These are phyloP conservation scores for Nigrograna mackinnonii DNA, from an alignment of 2,329 filamentous ascomycete species.

Conservation along the genomic window DNA sequence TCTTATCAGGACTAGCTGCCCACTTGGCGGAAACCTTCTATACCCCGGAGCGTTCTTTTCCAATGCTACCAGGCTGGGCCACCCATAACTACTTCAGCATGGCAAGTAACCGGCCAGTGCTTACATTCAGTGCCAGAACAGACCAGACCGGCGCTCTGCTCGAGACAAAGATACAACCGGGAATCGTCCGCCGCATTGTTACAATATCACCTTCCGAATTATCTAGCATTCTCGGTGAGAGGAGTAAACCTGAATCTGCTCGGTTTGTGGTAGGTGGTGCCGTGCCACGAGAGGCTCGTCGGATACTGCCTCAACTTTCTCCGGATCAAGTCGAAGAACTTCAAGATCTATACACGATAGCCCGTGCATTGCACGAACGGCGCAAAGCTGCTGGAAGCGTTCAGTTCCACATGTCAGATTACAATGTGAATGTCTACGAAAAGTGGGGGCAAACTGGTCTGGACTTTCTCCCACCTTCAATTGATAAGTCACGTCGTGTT, in stretches of 20 bases:
- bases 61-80: conserved; percentile 58
- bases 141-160: conserved; percentile 55
- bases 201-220: conserved; percentile 53
- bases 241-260: conserved; percentile 19
- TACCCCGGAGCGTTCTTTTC: conserved; percentile 59
- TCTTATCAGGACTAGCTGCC: conserved; percentile 64
- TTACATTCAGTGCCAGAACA: conserved; percentile 65
- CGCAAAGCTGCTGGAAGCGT: conserved; percentile 44
- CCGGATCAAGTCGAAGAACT: conserved; percentile 35
- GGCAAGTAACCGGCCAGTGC: conserved; percentile 54
- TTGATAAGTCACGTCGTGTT: conserved; percentile 39
- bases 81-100: conserved; percentile 60
- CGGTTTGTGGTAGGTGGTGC: conserved; percentile 30
- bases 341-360: conserved; percentile 37
- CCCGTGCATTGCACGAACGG: conserved; percentile 29
- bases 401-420: conserved; percentile 28
- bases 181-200: conserved; percentile 58
- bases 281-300: conserved; percentile 5
- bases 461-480: conserved; percentile 45
- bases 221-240: conserved; percentile 36
- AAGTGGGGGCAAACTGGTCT: conserved; percentile 31
- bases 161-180: conserved; percentile 58
- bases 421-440: conserved; percentile 42
- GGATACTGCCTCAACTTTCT: conserved; percentile 16
- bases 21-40: conserved; percentile 61